Evolutionary conservation across 371 early-diverging fungal species (phyloP).

Genomic region (Apophysomyces ossiformis): DNA sequence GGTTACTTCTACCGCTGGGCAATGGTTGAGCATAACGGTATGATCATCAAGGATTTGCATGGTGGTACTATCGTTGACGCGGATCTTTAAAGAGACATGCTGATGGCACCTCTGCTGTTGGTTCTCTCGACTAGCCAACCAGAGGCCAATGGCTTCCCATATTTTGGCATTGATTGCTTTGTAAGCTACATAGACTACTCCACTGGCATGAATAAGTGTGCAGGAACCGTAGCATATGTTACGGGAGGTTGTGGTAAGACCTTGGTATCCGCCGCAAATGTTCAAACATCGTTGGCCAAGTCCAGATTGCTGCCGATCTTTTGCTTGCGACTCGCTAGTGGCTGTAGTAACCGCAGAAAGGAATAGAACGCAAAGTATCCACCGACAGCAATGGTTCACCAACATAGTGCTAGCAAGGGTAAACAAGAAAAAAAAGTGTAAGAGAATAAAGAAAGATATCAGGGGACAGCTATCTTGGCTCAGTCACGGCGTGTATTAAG

Average conservation of each 20-base stretch:
- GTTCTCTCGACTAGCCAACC: background rate
- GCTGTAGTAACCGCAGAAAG: background rate
- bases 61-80: background rate
- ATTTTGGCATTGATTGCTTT: background rate
- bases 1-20: background rate
- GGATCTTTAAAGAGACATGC: background rate
- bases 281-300: background rate
- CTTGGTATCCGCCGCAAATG: background rate
- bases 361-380: background rate
- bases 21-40: background rate
- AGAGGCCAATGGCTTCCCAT: background rate
- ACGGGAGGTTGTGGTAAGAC: background rate
- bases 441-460: background rate
- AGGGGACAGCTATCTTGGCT: too few relatives aligned
- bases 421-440: background rate
- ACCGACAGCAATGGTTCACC: background rate
- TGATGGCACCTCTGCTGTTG: background rate
- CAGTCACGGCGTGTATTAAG: too few relatives aligned
- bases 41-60: background rate
- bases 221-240: background rate
- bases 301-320: background rate
- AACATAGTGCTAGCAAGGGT: background rate
- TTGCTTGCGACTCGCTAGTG: background rate
- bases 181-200: background rate
- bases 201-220: background rate